Base-by-base conservation (phyloP, 2,329 filamentous ascomycete species). In the Plenodomus tracheiphilus region DNA sequence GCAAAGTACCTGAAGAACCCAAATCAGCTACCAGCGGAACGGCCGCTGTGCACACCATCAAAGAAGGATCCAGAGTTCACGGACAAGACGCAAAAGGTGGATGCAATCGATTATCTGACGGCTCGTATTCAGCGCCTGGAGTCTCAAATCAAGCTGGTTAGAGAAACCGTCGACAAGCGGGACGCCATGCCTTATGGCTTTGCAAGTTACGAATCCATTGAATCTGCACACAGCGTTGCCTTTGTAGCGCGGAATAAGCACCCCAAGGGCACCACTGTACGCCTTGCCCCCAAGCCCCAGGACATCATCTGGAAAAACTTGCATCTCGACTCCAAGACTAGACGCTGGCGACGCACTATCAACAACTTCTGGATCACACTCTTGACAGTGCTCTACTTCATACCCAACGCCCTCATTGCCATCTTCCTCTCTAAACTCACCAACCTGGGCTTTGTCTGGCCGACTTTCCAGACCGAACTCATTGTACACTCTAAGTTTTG, bases 241-340 rank as follows among this genome's bases (percentile, higher is more conserved):
- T 96, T 88, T 73, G 82, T 86, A 9, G 84, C 88, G 18, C 88
- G 88, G 49, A 89, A 85, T 41, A 94, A 94, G 76, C 88, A 87
- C 60, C 89, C 90, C 0, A 81, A 89, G 35, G 90, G 90, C 4
- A 85, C 91, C 0, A 88, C 83, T 0, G 84, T 99, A 46, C 80
- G 77, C 5, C 80, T 97, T 13, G 92, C 94, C 1, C 91, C 94
- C 2, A 85, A 85, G 49, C 93, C 94, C 2, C 91, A 89, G 67
- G 93, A 97, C 69, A 83, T 99, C 44, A 96, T 99, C 57, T 99
- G 94, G 94, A 87, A 91, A 69, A 99, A 99, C 65, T 82, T 99
- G 76, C 81, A 85, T 5, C 76, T 97, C 47, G 83, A 80, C 15
- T 85, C 85, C 34, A 77, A 82, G 21, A 82, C 85, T 1, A 84